These are phyloP conservation scores for Serendipita sp. DNA, from an alignment of 768 basidiomycete species.

Conservation along the genomic window DNA sequence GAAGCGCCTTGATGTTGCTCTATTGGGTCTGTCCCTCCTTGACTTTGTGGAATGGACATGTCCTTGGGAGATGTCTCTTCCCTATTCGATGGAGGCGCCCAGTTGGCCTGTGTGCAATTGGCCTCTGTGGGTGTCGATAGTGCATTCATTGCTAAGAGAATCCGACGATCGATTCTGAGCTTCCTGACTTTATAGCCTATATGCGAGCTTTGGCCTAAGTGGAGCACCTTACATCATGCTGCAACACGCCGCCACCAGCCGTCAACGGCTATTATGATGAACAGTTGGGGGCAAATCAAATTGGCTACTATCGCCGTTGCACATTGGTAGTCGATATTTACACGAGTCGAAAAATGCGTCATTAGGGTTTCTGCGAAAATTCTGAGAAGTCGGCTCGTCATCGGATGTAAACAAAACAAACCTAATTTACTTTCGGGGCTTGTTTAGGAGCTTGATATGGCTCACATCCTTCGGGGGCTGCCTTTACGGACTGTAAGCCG, in stretches of 20 bases:
- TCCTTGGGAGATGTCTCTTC: not conserved
- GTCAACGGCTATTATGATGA: no score
- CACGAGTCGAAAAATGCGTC: not conserved
- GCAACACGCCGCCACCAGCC: no score
- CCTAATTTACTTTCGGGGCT: not conserved
- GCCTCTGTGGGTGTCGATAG: no score
- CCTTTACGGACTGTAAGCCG: not conserved
- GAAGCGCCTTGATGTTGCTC: not conserved
- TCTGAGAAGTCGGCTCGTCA: not conserved
- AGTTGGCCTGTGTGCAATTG: not conserved
- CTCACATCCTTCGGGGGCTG: not conserved
- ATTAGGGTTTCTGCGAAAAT: not conserved
- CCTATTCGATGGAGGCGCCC: not conserved
- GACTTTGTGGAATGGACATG: not conserved
- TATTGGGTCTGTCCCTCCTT: not conserved
- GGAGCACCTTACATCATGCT: not conserved
- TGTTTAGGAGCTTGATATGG: not conserved
- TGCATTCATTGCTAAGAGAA: no score
- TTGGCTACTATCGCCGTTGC: no score
- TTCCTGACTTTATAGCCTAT: not conserved
- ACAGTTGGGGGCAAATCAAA: no score
- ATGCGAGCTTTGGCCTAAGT: not conserved
- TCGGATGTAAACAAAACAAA: not conserved
- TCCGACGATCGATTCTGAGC: no score
- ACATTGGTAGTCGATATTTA: not conserved